Evolutionary conservation across 2,329 filamentous ascomycete species (phyloP).

Genomic region (Claviceps paspali): DNA sequence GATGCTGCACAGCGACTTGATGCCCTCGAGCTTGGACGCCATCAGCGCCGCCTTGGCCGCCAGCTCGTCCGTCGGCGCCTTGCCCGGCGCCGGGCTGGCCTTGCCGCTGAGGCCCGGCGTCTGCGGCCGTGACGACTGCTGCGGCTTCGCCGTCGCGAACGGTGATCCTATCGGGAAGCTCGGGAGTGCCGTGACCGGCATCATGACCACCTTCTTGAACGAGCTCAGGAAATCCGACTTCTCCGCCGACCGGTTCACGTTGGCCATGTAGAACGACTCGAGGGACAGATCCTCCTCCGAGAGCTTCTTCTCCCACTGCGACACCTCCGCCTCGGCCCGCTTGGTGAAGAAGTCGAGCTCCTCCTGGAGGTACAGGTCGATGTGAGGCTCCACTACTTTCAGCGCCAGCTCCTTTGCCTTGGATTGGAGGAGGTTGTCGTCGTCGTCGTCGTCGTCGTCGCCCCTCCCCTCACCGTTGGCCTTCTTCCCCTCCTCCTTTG

Average conservation of each 20-base stretch:
- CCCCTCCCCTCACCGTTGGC: neutral
- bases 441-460: conserved; percentile 25
- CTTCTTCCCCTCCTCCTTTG: conserved; percentile 15
- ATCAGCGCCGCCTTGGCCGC: conserved; percentile 97
- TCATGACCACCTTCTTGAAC: conserved; percentile 98
- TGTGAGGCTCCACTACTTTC: conserved; percentile 73
- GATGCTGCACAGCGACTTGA: conserved; percentile 89
- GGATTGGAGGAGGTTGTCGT: too few relatives aligned
- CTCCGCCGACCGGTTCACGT: conserved; percentile 82
- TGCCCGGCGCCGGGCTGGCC: conserved; percentile 28
- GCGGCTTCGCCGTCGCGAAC: conserved; percentile 32
- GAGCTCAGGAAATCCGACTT: conserved; percentile 94
- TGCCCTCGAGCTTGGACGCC: conserved; percentile 86
- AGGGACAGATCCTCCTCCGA: conserved; percentile 80
- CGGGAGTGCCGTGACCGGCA: conserved; percentile 84
- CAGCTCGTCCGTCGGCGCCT: conserved; percentile 77
- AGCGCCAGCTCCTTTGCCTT: conserved; percentile 53
- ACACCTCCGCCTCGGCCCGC: conserved; percentile 62
- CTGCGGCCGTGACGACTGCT: conserved; percentile 29
- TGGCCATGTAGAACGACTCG: conserved; percentile 92
- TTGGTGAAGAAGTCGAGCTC: conserved; percentile 76
- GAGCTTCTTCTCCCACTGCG: conserved; percentile 79
- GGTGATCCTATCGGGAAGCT: conserved; percentile 45
- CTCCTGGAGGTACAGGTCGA: conserved; percentile 86
- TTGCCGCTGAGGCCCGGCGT: conserved; percentile 29